phyloP scores from a whole-genome alignment of 2,329 filamentous ascomycete genomes.

The Fusarium mangiferae region DNA sequence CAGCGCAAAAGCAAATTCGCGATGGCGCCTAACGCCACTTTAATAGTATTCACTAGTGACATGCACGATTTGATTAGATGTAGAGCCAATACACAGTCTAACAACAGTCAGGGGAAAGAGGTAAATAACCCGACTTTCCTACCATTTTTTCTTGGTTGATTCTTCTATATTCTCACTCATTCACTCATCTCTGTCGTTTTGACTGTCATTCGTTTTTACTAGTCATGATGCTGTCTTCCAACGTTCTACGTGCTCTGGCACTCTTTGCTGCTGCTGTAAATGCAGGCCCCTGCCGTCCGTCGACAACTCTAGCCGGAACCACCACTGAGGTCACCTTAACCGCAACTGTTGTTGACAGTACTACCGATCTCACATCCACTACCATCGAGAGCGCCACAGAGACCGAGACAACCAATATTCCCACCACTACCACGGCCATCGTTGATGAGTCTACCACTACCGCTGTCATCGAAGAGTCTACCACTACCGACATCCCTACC shows the following conservation, averaged over 20 bases:
- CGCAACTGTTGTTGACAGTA: not conserved
- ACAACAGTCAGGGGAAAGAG: not conserved
- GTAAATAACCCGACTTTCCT: not conserved
- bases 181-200: not conserved
- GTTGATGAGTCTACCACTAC: not conserved
- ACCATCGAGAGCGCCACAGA: not conserved
- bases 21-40: too few relatives aligned
- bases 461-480: not conserved
- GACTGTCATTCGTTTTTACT: not conserved
- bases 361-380: not conserved
- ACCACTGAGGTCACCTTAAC: not conserved
- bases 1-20: not conserved
- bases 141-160: not conserved
- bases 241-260: not conserved
- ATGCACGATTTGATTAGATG: not conserved
- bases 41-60: not conserved
- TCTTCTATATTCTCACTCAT: not conserved
- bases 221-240: not conserved
- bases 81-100: not conserved
- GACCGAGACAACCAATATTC: not conserved
- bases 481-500: not conserved
- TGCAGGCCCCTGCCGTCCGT: not conserved
- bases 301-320: not conserved
- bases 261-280: not conserved
- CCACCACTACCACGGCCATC: not conserved